Percentiles rank a stretch among this genome's conserved stretches.
Conservation (phyloP, 2,329 filamentous ascomycete species). For the Lachnellula subtilissima region DNA sequence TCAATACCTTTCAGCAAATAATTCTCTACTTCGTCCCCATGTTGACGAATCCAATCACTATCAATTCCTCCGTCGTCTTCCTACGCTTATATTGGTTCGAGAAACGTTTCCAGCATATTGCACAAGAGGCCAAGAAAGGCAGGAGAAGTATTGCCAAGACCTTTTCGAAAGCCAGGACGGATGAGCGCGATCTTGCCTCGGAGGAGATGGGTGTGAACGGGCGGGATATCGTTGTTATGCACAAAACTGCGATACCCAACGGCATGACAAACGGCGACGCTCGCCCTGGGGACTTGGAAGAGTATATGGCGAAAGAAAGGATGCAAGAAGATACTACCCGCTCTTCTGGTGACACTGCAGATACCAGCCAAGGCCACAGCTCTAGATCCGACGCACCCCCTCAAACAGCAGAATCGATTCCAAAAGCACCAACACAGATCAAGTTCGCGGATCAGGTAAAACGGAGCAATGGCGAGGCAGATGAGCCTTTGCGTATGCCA, state of each 20-base stretch:
- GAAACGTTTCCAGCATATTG: constrained; percentile 84
- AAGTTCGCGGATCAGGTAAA: constrained; percentile 65
- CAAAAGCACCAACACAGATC: constrained; percentile 34
- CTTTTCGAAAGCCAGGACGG: constrained; percentile 49
- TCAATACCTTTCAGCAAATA: constrained; percentile 70
- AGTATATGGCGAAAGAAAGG: constrained; percentile 17
- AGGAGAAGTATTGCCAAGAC: constrained; percentile 62
- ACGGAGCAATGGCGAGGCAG: constrained; percentile 50
- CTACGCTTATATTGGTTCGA: constrained; percentile 97
- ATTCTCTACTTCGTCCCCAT: constrained; percentile 68
- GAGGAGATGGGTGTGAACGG: constrained; percentile 58
- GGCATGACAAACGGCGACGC: constrained; percentile 56
- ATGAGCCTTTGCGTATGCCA: constrained; percentile 48
- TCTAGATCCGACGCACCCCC: constrained; percentile 13
- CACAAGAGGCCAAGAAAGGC: constrained; percentile 62
- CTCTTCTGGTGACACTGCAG: constrained; percentile 15
- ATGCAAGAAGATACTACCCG: constrained; percentile 14
- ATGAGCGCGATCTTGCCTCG: constrained; percentile 36
- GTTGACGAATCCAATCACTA: constrained; percentile 75
- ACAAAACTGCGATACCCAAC: constrained; percentile 47
- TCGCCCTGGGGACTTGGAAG: constrained; percentile 26
- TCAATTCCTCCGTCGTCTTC: constrained; percentile 84
- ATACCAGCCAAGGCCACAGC: constrained; percentile 11
- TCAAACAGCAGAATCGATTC: constrained; percentile 3
- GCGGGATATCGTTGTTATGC: constrained; percentile 62